Base-by-base conservation (phyloP, 2,329 filamentous ascomycete genomes). In the Acrocalymma vagum region DNA sequence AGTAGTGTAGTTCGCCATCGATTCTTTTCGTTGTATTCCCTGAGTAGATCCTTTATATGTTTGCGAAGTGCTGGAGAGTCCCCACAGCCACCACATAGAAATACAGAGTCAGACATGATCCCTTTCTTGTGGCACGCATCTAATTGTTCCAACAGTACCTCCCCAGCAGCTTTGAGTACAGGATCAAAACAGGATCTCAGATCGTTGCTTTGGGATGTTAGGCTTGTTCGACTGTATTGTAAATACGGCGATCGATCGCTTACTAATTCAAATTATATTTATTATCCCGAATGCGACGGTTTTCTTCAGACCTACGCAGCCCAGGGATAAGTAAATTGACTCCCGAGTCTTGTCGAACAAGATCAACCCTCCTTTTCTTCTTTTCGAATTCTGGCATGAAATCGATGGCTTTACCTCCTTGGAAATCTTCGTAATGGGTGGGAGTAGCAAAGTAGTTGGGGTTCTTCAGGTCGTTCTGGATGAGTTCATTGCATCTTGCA, bases 301-400 rank as follows among this genome's bases (percentile, higher is more conserved):
- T 46, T 4, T 4, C 16, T 2, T 5, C 5, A 11, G 27, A 50
- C 20, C 30, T 6, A 17, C 11, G 26, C 17, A 55, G 26, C 6
- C 38, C 38, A 2, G 30, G 27, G 3, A 52, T 29, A 7, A 35
- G 35, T 15, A 49, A 28, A 4, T 9, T 4, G 22, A 36, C 9
- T 15, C 17, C 27, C 36, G 9, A 22, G 7, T 38, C 17, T 23
- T 37, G 25, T 31, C 25, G 31, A 50, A 52, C 1, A 29, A n/a
- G n/a, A n/a, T n/a, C n/a, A n/a, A n/a, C 11, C 5, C 43, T 38
- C 17, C 52, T 54, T 7, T 22, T 20, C 5, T 31, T 18, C 10
- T 30, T 41, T 29, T 52, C 50, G 17, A 56, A 56, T 6, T 35
- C 24, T 3, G 23, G 32, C 40, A 56, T 48, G 9, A 52, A 14